A percentile compares a stretch with the other conserved stretches of the same genome.
These are phyloP conservation scores for Coemansia sp. DNA, from an alignment of 192 early-diverging fungal genomes.

Conservation along the genomic window DNA sequence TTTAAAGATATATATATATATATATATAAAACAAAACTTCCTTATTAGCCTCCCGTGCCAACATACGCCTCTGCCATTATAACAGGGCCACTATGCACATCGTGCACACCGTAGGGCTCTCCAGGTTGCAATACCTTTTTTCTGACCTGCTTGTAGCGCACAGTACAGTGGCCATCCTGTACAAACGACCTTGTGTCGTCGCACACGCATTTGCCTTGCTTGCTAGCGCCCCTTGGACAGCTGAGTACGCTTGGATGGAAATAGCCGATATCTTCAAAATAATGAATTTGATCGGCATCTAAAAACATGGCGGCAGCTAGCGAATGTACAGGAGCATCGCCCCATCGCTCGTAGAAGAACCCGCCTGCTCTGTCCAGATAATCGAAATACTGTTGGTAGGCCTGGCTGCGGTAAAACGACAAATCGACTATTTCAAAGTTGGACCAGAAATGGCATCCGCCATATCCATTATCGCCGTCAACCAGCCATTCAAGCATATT, in stretches of 20 bases:
- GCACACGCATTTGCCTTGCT: conserved; percentile 48
- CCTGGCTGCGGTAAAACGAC: conserved; percentile 63
- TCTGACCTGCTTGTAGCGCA: conserved; percentile 15
- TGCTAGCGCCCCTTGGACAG: conserved; percentile 50
- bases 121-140: conserved; percentile 13
- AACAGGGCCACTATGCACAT: conserved; percentile 13
- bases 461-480: conserved; percentile 50
- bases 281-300: conserved; percentile 61
- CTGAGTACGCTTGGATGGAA: conserved; percentile 44
- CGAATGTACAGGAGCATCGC: conserved; percentile 68
- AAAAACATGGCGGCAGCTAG: conserved; percentile 64
- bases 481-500: conserved; percentile 40
- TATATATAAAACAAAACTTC: background rate
- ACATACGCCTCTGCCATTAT: conserved; percentile 3
- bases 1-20: background rate
- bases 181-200: conserved; percentile 27
- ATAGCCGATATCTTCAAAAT: conserved; percentile 75
- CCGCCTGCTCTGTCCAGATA: conserved; percentile 62
- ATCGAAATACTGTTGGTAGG: conserved; percentile 68
- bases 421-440: conserved; percentile 88
- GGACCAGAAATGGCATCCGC: conserved; percentile 78
- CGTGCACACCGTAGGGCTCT: background rate
- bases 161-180: conserved; percentile 19
- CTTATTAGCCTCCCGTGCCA: background rate
- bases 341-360: conserved; percentile 56